These are phyloP conservation scores for Oropetium thomaeum DNA, from an alignment of 176 grass and related monocot species.

Conservation along the genomic window DNA sequence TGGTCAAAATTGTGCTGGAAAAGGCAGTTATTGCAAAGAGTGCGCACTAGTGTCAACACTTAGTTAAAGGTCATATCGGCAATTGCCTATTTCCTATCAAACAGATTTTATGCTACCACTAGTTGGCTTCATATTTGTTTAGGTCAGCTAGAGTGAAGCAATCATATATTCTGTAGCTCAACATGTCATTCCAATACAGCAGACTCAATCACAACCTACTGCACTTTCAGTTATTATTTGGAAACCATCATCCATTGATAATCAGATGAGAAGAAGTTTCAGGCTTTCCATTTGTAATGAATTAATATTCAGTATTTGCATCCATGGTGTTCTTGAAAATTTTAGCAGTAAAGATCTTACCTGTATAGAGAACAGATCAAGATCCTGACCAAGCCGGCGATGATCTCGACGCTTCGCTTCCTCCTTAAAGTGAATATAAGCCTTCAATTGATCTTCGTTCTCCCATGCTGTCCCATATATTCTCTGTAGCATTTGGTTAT, in stretches of 20 bases:
- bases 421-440: slow-evolving; percentile 85
- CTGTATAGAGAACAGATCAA: slow-evolving; percentile 99
- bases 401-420: slow-evolving; percentile 94
- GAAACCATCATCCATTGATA: neutral
- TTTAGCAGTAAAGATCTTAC: slow-evolving; percentile 30
- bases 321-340: neutral
- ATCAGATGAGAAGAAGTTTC: neutral
- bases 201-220: neutral
- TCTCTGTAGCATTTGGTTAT: slow-evolving; percentile 92
- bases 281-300: neutral
- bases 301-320: neutral
- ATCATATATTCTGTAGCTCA: neutral
- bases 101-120: neutral
- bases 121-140: neutral
- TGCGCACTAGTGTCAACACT: too few species aligned
- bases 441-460: slow-evolving; percentile 77
- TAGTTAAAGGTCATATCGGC: neutral
- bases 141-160: neutral
- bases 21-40: neutral
- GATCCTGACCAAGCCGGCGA: slow-evolving; percentile 88
- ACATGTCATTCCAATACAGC: neutral
- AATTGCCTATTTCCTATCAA: neutral
- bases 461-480: slow-evolving; percentile 99
- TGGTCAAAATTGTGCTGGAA: neutral
- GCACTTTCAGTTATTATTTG: neutral